phyloP scores from a whole-genome alignment of 73 alveolate genomes.

The Uronychia setigera region DNA sequence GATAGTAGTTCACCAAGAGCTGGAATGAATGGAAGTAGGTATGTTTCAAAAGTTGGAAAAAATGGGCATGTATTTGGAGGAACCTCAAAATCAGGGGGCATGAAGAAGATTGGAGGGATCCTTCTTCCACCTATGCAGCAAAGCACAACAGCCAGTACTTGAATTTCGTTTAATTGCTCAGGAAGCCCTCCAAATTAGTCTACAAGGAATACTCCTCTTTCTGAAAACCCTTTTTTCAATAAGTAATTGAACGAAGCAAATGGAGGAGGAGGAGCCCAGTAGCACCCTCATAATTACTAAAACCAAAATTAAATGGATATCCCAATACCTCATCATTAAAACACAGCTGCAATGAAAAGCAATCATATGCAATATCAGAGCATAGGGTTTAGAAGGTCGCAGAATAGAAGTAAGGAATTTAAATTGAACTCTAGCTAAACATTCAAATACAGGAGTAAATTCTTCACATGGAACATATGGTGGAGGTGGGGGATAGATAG shows the following conservation, averaged over 20 bases:
- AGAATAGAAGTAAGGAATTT: background rate
- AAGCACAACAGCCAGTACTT: background rate
- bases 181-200: background rate
- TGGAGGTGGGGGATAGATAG: no score
- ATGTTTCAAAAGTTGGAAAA: background rate
- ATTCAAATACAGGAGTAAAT: background rate
- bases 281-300: no score
- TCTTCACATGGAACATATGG: background rate
- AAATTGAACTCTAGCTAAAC: background rate
- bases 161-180: background rate
- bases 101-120: background rate
- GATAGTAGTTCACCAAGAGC: background rate
- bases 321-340: no score
- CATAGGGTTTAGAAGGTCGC: background rate
- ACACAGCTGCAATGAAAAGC: background rate
- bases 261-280: no score
- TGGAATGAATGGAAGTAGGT: background rate
- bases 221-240: background rate
- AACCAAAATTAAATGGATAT: no score
- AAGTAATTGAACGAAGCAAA: background rate
- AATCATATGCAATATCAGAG: background rate
- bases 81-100: background rate
- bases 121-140: background rate
- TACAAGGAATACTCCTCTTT: background rate
- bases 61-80: background rate